Conservation (phyloP, 257 asterid species). For the Nicotiana tomentosiformis region DNA sequence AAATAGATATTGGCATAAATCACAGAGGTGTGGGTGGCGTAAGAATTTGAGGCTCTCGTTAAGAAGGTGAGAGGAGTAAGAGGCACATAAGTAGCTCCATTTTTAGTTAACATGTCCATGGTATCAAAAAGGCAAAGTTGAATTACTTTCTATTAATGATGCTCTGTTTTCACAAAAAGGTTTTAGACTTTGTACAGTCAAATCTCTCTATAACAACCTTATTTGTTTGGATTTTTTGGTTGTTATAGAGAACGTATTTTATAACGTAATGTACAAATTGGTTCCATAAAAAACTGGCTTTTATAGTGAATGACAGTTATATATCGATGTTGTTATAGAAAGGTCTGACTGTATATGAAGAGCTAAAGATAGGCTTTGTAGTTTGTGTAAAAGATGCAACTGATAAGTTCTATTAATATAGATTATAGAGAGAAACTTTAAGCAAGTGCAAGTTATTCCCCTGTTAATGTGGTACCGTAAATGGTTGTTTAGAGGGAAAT, state of each 20-base stretch:
- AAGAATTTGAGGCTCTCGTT: slow-evolving; percentile 56
- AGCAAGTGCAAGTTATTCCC: not conserved
- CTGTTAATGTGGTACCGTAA: not conserved
- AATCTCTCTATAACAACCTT: no score
- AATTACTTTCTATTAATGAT: not conserved
- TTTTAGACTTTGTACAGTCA: no score
- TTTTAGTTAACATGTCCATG: slow-evolving; percentile 59
- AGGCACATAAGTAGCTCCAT: slow-evolving; percentile 65
- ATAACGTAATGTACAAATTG: no score
- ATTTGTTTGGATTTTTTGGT: no score
- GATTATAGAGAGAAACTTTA: not conserved
- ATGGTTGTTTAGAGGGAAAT: not conserved
- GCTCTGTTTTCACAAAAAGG: not conserved
- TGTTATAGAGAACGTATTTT: no score
- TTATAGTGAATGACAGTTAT: no score
- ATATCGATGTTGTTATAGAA: no score
- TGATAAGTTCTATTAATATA: no score
- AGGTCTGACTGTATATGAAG: no score
- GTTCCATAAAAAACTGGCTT: no score
- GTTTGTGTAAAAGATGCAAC: no score
- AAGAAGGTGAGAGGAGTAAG: slow-evolving; percentile 75
- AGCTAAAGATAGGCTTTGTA: no score
- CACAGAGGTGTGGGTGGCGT: slow-evolving; percentile 47
- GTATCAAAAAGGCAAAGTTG: not conserved
- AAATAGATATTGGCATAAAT: slow-evolving; percentile 41